Conservation (phyloP, 495 filamentous ascomycete genomes). For the Podospora bellae-mahoneyi region DNA sequence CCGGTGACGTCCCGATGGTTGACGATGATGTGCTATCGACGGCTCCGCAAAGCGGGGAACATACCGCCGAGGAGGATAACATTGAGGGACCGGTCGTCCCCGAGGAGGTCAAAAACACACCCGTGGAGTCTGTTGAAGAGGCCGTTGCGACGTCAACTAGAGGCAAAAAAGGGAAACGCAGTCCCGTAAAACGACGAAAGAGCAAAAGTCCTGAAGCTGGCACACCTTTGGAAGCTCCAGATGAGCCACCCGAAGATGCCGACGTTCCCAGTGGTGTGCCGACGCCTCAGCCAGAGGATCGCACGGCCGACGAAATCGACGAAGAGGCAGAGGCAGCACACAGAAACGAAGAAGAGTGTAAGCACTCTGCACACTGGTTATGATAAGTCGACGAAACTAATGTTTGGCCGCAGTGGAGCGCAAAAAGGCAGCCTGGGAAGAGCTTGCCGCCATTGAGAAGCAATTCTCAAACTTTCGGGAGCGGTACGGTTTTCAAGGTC, state of each 20-base stretch:
- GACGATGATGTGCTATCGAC: conserved; percentile 43
- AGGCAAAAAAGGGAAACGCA: conserved; percentile 40
- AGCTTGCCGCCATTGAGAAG: conserved; percentile 71
- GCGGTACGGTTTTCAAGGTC: conserved; percentile 55
- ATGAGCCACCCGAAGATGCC: conserved; percentile 29
- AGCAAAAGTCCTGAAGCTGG: conserved; percentile 34
- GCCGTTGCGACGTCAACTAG: conserved; percentile 24
- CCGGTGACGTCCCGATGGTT: conserved; percentile 42
- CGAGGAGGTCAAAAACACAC: conserved; percentile 23
- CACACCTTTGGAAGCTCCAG: conserved; percentile 29
- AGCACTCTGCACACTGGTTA: conserved; percentile 30
- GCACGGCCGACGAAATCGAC: conserved; percentile 48
- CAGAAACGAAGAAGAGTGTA: conserved; percentile 75
- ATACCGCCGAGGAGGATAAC: conserved; percentile 41
- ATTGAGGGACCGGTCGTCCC: conserved; percentile 28
- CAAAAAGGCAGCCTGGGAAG: conserved; percentile 77
- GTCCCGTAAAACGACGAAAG: conserved; percentile 40
- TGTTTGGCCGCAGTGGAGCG: conserved; percentile 57
- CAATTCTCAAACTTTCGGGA: conserved; percentile 82
- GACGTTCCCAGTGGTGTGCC: conserved; percentile 36
- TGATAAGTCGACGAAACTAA: conserved; percentile 37
- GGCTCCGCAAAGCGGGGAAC: conserved; percentile 39
- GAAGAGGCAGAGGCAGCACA: conserved; percentile 53
- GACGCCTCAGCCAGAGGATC: conserved; percentile 44
- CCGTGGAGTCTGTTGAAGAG: conserved; percentile 30